Conservation (phyloP, 768 basidiomycete genomes). For the Termitomyces sp. region DNA sequence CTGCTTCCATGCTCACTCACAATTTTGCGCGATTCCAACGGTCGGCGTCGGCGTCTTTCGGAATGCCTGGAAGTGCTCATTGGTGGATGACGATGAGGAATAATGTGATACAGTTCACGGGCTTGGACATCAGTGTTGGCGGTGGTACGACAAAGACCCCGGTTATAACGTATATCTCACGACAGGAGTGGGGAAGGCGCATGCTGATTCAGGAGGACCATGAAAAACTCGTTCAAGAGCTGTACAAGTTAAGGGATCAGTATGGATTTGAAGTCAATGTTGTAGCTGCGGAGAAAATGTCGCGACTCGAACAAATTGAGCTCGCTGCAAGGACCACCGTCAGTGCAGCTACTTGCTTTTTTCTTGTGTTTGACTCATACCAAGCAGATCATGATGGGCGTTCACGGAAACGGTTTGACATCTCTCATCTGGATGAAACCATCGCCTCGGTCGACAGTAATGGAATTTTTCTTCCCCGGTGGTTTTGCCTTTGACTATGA, state of each 20-base stretch:
- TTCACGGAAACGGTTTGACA: conserved; percentile 91
- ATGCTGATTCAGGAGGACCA: conserved; percentile 79
- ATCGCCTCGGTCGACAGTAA: conserved; percentile 76
- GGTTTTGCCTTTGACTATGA: conserved; percentile 89
- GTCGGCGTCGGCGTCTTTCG: conserved; percentile 72
- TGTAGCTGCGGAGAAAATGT: conserved; percentile 79
- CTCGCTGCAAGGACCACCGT: conserved; percentile 87
- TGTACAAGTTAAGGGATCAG: conserved; percentile 62
- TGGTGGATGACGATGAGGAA: conserved; percentile 86
- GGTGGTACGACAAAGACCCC: conserved; percentile 50
- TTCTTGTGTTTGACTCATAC: neutral
- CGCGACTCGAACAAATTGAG: conserved; percentile 74
- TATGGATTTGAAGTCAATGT: conserved; percentile 88
- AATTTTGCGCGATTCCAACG: conserved; percentile 71
- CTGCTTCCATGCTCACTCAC: conserved; percentile 73
- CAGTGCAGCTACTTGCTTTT: conserved; percentile 6
- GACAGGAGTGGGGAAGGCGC: conserved; percentile 85
- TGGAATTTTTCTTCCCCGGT: conserved; percentile 85
- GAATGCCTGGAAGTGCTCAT: conserved; percentile 65
- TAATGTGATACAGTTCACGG: conserved; percentile 71
- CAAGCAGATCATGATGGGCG: conserved; percentile 87
- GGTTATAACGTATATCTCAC: conserved; percentile 90
- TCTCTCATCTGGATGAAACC: conserved; percentile 92
- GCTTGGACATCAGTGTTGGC: conserved; percentile 42
- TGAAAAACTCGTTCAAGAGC: conserved; percentile 69